Evolutionary conservation across 257 asterid species (phyloP).

Genomic region (Fraxinus pennsylvanica): DNA sequence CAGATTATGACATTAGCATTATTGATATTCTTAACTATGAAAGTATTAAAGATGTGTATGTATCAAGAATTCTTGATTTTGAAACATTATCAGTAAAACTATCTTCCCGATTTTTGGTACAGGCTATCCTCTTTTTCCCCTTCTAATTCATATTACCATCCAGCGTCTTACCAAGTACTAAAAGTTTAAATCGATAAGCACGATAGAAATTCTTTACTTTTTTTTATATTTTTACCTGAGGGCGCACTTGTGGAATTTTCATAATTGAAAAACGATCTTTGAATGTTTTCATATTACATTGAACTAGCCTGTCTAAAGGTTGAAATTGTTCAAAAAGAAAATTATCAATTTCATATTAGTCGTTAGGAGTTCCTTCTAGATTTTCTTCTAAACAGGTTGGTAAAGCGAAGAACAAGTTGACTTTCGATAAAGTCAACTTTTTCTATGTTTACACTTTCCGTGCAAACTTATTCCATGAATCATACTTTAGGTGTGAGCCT

Average conservation of each 20-base stretch:
- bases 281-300: too few species aligned
- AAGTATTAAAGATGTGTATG: constrained; percentile 24
- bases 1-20: constrained; percentile 37
- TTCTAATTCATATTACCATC: too few species aligned
- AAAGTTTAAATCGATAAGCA: too few species aligned
- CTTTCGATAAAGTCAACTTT: not conserved
- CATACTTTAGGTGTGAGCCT: constrained; percentile 29
- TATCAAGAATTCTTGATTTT: constrained; percentile 19
- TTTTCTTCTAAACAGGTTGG: not conserved
- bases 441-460: not conserved
- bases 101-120: constrained; percentile 14
- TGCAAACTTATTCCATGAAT: constrained; percentile 12
- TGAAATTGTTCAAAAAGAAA: too few species aligned
- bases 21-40: not conserved
- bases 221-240: too few species aligned
- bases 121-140: not conserved
- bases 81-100: constrained; percentile 29
- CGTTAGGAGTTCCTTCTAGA: not conserved
- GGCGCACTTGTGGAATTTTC: too few species aligned
- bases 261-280: too few species aligned
- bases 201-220: too few species aligned
- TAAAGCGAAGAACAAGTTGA: constrained; percentile 17
- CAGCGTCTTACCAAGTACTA: not conserved
- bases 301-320: not conserved
- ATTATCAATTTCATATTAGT: not conserved